These are phyloP conservation scores for Cucurbita moschata DNA, from an alignment of 306 rosid genomes.

Conservation along the genomic window DNA sequence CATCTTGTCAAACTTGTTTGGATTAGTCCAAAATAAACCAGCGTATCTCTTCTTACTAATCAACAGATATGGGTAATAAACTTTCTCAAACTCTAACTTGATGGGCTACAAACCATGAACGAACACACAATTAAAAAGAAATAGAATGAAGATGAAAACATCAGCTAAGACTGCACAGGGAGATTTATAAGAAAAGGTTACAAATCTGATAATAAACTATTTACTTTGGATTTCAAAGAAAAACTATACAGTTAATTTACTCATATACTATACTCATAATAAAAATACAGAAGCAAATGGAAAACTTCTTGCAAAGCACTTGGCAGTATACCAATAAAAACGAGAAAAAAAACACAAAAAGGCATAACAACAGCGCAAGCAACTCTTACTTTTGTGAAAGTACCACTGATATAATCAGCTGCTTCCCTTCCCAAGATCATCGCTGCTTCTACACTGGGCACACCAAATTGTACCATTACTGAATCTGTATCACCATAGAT, in stretches of 20 bases:
- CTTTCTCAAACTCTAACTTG: slow-evolving; percentile 93
- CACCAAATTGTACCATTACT: slow-evolving; percentile 96
- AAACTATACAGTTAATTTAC: not conserved
- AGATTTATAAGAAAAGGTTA: not conserved
- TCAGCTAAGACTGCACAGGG: not conserved
- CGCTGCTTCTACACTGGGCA: slow-evolving; percentile 57
- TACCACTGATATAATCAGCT: slow-evolving; percentile 76
- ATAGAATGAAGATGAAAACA: not conserved
- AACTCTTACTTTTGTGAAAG: slow-evolving; percentile 53
- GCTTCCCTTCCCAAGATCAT: slow-evolving; percentile 92
- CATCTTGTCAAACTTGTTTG: slow-evolving; percentile 76
- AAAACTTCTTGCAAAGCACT: not conserved
- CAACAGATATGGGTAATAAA: slow-evolving; percentile 84
- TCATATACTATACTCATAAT: not conserved
- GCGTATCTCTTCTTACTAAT: slow-evolving; percentile 99
- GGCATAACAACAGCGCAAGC: not conserved
- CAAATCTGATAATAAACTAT: not conserved
- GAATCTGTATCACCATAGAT: slow-evolving; percentile 97
- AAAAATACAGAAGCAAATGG: not conserved
- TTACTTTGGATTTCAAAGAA: not conserved
- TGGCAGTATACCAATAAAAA: not conserved
- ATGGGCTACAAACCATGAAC: slow-evolving; percentile 56
- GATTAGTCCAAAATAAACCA: slow-evolving; percentile 86
- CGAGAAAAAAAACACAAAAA: not conserved
- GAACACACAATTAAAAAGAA: slow-evolving; percentile 2